phyloP scores from a whole-genome alignment of 2,329 filamentous ascomycete species.

The Colletotrichum aenigma region DNA sequence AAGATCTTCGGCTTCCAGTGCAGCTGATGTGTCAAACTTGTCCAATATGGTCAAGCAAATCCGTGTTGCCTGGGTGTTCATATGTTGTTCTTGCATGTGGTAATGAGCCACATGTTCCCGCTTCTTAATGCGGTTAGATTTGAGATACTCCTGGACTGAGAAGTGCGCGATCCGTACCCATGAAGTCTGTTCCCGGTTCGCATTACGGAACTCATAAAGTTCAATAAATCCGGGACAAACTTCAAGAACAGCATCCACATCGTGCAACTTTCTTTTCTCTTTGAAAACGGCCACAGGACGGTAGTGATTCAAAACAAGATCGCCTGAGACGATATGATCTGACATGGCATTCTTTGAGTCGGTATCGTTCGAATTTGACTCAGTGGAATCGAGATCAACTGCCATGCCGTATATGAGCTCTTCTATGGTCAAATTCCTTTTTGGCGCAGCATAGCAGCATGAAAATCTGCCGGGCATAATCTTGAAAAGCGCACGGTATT shows the following conservation, averaged over 20 bases:
- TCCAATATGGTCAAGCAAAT: background rate
- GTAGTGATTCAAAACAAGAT: background rate
- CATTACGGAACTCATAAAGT: fast-evolving
- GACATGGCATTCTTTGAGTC: fast-evolving
- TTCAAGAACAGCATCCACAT: background rate
- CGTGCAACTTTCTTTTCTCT: background rate
- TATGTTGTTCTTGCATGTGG: background rate
- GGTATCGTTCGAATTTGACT: fast-evolving
- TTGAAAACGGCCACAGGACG: fast-evolving
- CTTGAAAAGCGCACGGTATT: fast-evolving
- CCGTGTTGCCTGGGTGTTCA: background rate
- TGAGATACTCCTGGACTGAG: background rate
- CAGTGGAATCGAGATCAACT: background rate
- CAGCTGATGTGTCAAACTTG: background rate
- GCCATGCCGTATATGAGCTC: background rate
- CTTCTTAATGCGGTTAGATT: background rate
- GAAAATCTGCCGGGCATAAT: background rate
- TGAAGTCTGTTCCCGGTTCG: fast-evolving
- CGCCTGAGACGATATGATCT: fast-evolving
- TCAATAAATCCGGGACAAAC: background rate
- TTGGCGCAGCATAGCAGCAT: background rate
- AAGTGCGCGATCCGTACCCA: background rate
- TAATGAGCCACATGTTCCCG: background rate
- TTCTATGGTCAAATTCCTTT: background rate
- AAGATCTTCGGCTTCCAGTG: too few relatives aligned